These are phyloP conservation scores for Suhomyces atakaporum DNA, from an alignment of 1,139 yeast genomes.

Conservation along the genomic window DNA sequence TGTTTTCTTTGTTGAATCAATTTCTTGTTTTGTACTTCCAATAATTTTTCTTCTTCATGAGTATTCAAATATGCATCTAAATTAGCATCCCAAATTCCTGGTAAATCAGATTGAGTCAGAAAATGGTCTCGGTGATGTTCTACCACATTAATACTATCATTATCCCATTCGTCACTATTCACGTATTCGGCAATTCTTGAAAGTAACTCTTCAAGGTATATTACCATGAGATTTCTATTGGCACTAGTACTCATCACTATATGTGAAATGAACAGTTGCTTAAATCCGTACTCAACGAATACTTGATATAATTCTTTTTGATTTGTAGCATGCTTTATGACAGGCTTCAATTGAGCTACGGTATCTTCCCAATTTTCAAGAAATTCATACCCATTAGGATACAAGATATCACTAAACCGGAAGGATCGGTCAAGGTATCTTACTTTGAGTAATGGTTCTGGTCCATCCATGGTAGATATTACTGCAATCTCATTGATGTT, in stretches of 20 bases:
- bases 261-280: conserved; percentile 29
- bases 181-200: conserved; percentile 11
- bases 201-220: conserved; percentile 10
- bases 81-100: conserved; percentile 27
- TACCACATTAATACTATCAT: conserved; percentile 2
- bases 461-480: conserved; percentile 3
- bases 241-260: conserved; percentile 30
- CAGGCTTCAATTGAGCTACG: conserved; percentile 6
- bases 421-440: conserved; percentile 7
- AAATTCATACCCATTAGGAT: conserved; percentile 7
- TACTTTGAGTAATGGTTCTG: conserved; percentile 5
- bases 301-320: conserved; percentile 10
- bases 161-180: conserved; percentile 6
- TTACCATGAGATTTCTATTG: conserved; percentile 15
- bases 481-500: conserved; percentile 1
- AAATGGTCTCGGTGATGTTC: conserved; percentile 6
- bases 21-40: conserved; percentile 23
- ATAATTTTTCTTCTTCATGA: conserved; percentile 18
- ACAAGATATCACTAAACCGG: conserved; percentile 6
- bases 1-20: conserved; percentile 24
- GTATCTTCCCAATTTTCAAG: conserved; percentile 10
- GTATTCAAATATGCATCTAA: conserved; percentile 25
- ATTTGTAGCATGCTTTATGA: conserved; percentile 4
- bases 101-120: conserved; percentile 5
- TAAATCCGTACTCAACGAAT: conserved; percentile 28